Percentiles rank a stretch among this genome's conserved stretches.
Evolutionary conservation across 805 yeast genomes (phyloP).

Genomic region (Saturnispora bothae): DNA sequence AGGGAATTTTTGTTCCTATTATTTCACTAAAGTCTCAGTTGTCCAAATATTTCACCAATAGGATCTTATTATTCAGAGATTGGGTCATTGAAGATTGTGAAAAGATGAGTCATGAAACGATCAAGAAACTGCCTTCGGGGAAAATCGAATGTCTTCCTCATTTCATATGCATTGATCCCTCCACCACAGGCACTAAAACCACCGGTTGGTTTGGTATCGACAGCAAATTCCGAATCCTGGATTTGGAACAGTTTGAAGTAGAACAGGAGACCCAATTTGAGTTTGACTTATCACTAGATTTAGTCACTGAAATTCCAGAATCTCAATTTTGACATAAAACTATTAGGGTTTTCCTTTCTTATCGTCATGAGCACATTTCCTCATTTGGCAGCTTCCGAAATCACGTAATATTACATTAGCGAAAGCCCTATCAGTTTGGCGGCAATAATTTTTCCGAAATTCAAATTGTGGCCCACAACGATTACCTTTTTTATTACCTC

Average conservation of each 20-base stretch:
- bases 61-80: conserved; percentile 24
- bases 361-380: no score
- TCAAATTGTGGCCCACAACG: no score
- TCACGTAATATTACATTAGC: no score
- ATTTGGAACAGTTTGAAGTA: conserved; percentile 5
- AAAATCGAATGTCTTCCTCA: conserved; percentile 19
- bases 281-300: neutral
- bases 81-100: conserved; percentile 18
- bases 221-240: conserved; percentile 11
- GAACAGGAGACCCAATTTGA: neutral
- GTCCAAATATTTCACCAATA: conserved; percentile 20
- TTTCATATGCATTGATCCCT: conserved; percentile 15
- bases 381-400: no score
- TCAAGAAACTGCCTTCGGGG: conserved; percentile 14
- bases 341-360: no score
- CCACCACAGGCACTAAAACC: conserved; percentile 6
- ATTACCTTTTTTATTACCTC: no score
- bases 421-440: no score
- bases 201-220: conserved; percentile 11
- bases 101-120: conserved; percentile 11
- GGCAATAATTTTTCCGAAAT: no score
- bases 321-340: conserved; percentile 28
- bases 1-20: conserved; percentile 24
- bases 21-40: conserved; percentile 22
- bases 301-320: conserved; percentile 30